Base-by-base conservation (phyloP, 2,329 filamentous ascomycete species). In the Phaeoacremonium minimum region DNA sequence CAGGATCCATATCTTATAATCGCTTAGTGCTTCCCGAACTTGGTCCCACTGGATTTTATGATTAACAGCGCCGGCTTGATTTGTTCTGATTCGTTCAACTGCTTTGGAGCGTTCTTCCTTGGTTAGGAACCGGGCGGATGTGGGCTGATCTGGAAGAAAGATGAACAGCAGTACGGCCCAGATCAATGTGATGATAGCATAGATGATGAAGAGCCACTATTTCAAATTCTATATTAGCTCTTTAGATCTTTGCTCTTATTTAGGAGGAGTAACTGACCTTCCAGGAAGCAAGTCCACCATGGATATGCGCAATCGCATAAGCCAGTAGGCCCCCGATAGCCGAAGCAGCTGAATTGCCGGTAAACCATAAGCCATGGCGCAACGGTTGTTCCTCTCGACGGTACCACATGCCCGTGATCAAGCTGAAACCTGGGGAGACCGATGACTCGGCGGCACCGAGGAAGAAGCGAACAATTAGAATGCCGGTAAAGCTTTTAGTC, bases 1-100 rank as follows among this genome's bases (percentile, higher is more conserved):
- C 11, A 48, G 46, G 4, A 57, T 38, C 13, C 43, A 47, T 7
- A 55, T 52, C 31, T 60, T 57, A 4, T 49, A 48, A 37, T 63
- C 59, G 6, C 39, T 41, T 6, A 61, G 37, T 0, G 56, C 54
- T 40, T 63, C 58, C 7, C 47, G 32, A 20, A 58, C 49, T 40
- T 63, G 59, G 15, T 46, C 41, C 33, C 38, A 39, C 28, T 54
- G 53, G 22, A 53, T 45, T 6, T 48, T 38, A 41, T 54, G 50
- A 34, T 50, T 59, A 39, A 57, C 53, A 16, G 60, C 54, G 6
- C 58, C 58, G 2, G 60, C 62, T 46, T 54, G 53, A 44, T 61
- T 58, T 6, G 46, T 47, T 22, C 52, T 45, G 15, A 62, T 49
- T 1, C 60, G 51, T 26, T 51, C 39, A 5, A 60, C 35, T 5